Conservation (phyloP, 2,329 filamentous ascomycete species). For the Phyllosticta ampelicida region DNA sequence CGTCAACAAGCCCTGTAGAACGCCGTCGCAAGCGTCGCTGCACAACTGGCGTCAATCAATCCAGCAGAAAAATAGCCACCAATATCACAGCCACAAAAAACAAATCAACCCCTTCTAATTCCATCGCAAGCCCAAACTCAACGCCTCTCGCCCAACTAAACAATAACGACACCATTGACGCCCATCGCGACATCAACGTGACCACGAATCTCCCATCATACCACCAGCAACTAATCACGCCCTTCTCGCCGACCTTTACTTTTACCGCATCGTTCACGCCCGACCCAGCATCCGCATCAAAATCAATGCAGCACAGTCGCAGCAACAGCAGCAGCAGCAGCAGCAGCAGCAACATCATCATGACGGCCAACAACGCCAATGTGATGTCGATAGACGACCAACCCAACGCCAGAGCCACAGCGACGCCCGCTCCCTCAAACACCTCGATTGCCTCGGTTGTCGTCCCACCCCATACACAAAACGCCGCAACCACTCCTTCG, state of each 20-base stretch:
- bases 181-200: constrained; percentile 12
- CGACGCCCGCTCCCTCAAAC: neutral
- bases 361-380: neutral
- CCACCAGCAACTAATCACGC: constrained; percentile 14
- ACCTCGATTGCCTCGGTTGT: neutral
- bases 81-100: constrained; percentile 17
- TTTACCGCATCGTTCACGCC: constrained; percentile 8
- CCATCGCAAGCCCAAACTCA: constrained; percentile 16
- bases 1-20: constrained; percentile 8
- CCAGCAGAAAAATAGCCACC: constrained; percentile 17
- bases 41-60: constrained; percentile 17
- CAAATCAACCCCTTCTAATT: constrained; percentile 9
- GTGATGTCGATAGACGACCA: neutral
- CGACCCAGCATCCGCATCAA: constrained; percentile 2
- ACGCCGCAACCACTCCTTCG: constrained; percentile 1
- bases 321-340: neutral
- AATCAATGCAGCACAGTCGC: constrained; percentile 9
- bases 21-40: constrained; percentile 22
- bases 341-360: constrained; percentile 1
- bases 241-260: constrained; percentile 32
- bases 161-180: neutral
- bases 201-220: constrained; percentile 11
- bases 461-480: neutral
- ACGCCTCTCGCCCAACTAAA: constrained; percentile 19
- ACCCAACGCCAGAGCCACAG: neutral